Conservation (phyloP, 176 grass and related monocot genomes). For the Raddia guianensis region DNA sequence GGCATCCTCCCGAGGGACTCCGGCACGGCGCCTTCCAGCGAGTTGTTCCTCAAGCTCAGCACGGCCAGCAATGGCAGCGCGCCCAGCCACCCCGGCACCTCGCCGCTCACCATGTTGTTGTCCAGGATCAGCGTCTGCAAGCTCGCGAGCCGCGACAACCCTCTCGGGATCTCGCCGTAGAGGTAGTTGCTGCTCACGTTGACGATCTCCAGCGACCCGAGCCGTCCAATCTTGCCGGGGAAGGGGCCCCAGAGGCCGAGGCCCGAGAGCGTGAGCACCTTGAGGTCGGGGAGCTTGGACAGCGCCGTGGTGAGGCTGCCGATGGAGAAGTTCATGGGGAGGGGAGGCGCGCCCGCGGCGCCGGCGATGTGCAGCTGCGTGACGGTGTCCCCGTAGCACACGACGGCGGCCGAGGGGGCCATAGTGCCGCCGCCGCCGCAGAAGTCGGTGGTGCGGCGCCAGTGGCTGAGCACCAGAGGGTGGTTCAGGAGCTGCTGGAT, state of each 20-base stretch:
- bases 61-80: constrained; percentile 62
- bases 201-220: constrained; percentile 74
- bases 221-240: constrained; percentile 61
- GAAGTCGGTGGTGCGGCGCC: constrained; percentile 80
- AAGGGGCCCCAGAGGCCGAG: constrained; percentile 85
- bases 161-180: constrained; percentile 59
- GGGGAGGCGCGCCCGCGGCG: constrained; percentile 41
- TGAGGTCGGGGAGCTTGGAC: constrained; percentile 78
- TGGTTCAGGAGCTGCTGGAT: constrained; percentile 75
- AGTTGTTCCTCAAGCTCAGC: constrained; percentile 84
- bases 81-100: constrained; percentile 54
- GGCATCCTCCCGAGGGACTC: constrained; percentile 51
- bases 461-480: constrained; percentile 63
- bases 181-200: constrained; percentile 89
- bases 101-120: constrained; percentile 74
- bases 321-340: constrained; percentile 80
- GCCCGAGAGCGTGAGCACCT: constrained; percentile 80
- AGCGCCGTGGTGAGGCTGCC: constrained; percentile 69
- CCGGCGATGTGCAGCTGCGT: constrained; percentile 87
- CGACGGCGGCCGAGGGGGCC: constrained; percentile 46
- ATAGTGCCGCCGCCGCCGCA: constrained; percentile 47
- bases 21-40: constrained; percentile 61
- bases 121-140: constrained; percentile 91
- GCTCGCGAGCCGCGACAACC: constrained; percentile 55
- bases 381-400: constrained; percentile 89